Evolutionary conservation across 192 early-diverging fungal species (phyloP).

Genomic region (Backusella macrospora): DNA sequence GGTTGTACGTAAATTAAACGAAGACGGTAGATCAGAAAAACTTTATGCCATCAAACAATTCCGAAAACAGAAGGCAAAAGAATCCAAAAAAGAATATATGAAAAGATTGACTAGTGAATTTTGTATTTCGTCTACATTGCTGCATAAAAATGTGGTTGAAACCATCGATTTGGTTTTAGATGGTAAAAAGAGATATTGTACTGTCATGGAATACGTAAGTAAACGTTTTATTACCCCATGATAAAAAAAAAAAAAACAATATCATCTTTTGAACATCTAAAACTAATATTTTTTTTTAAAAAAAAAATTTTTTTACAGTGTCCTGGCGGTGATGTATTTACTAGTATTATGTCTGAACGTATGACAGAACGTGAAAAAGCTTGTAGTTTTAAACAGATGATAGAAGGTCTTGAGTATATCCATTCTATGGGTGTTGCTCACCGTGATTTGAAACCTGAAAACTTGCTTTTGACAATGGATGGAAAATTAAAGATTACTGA

Average conservation of each 20-base stretch:
- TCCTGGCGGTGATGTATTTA: conserved; percentile 92
- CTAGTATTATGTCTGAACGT: conserved; percentile 75
- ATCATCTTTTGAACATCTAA: neutral
- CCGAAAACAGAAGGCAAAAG: conserved; percentile 74
- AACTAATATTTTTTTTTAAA: conserved; percentile 18
- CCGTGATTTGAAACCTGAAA: conserved; percentile 84
- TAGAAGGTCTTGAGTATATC: conserved; percentile 86
- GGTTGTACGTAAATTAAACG: conserved; percentile 78
- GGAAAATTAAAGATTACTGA: conserved; percentile 94
- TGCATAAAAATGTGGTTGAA: conserved; percentile 92
- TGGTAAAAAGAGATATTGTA: conserved; percentile 81
- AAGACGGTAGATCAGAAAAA: conserved; percentile 62
- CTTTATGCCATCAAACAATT: conserved; percentile 97
- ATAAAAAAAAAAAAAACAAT: neutral
- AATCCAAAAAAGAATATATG: conserved; percentile 94
- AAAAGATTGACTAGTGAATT: conserved; percentile 97
- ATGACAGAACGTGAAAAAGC: conserved; percentile 78
- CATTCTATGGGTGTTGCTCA: conserved; percentile 97
- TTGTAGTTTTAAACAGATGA: conserved; percentile 96
- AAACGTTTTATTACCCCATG: neutral
- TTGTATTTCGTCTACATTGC: conserved; percentile 91
- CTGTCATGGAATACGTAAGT: conserved; percentile 72
- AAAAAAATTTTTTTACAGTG: conserved; percentile 58
- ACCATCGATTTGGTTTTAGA: conserved; percentile 98
- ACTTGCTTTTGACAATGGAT: conserved; percentile 80